These are phyloP conservation scores for Volvox reticuliferus DNA, from an alignment of 139 green algal genomes.

Conservation along the genomic window DNA sequence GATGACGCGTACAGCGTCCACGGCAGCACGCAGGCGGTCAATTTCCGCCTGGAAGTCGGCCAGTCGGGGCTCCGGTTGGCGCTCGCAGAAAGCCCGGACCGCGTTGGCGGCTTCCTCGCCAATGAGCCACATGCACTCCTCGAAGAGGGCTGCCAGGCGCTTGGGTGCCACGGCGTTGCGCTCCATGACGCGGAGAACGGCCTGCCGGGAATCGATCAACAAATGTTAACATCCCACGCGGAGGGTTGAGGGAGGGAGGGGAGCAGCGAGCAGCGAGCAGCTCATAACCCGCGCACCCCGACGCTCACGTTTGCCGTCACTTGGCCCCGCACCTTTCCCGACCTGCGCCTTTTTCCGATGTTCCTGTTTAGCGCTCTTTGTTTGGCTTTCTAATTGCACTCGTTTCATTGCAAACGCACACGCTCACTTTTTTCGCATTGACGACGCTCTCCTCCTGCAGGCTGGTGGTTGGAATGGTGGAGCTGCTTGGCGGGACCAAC, in stretches of 20 bases:
- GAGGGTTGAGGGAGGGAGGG: too few species aligned
- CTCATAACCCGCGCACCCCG: too few species aligned
- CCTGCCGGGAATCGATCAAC: constrained; percentile 26
- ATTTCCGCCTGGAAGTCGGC: constrained; percentile 70
- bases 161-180: constrained; percentile 63
- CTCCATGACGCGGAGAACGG: constrained; percentile 60
- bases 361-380: too few species aligned
- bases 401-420: not conserved
- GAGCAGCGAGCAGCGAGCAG: too few species aligned
- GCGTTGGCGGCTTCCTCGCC: constrained; percentile 44
- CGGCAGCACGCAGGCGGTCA: constrained; percentile 61
- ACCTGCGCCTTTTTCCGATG: too few species aligned
- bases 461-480: constrained; percentile 60
- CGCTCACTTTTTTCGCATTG: constrained; percentile 49
- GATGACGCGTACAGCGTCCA: constrained; percentile 50
- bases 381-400: too few species aligned
- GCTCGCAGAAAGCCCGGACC: constrained; percentile 49
- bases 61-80: constrained; percentile 51
- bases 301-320: too few species aligned
- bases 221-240: too few species aligned
- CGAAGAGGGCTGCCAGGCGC: constrained; percentile 69
- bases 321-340: too few species aligned
- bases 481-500: constrained; percentile 30
- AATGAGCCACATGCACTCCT: constrained; percentile 67
- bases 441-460: constrained; percentile 66